Conservation (phyloP, 257 asterid species). For the Nicotiana obtusifolia region DNA sequence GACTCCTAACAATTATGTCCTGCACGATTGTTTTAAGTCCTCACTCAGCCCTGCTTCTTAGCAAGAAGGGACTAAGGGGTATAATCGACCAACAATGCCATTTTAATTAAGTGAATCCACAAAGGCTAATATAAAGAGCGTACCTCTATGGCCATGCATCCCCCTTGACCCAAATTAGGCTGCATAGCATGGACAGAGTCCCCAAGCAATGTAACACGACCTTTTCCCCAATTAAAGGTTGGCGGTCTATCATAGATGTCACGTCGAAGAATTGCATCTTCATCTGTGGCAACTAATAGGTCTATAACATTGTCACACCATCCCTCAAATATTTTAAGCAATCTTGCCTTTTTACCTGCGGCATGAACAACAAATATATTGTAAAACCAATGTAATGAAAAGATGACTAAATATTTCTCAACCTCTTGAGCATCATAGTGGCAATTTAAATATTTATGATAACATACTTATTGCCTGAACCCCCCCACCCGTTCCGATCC, state of each 20-base stretch:
- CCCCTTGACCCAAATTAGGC: constrained; percentile 99
- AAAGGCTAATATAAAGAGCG: not conserved
- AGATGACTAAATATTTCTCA: not conserved
- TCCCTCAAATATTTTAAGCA: constrained; percentile 71
- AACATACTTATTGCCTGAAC: not conserved
- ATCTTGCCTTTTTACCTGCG: constrained; percentile 77
- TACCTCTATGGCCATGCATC: constrained; percentile 99
- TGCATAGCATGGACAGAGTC: constrained; percentile 99
- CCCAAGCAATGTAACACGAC: constrained; percentile 90
- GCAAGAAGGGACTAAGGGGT: not conserved
- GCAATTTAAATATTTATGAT: not conserved
- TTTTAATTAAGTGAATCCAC: not conserved
- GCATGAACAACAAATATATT: not conserved
- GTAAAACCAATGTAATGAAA: not conserved
- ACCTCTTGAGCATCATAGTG: not conserved
- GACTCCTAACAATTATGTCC: not conserved
- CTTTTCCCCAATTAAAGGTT: constrained; percentile 80
- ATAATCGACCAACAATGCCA: not conserved
- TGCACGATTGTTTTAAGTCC: not conserved
- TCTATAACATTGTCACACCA: constrained; percentile 97
- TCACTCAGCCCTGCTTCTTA: not conserved
- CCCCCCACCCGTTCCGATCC: too few species aligned
- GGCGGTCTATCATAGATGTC: constrained; percentile 89
- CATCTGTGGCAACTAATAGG: constrained; percentile 67
- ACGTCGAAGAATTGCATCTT: constrained; percentile 87